Conservation (phyloP, 306 rosid species). For the Alnus glutinosa region DNA sequence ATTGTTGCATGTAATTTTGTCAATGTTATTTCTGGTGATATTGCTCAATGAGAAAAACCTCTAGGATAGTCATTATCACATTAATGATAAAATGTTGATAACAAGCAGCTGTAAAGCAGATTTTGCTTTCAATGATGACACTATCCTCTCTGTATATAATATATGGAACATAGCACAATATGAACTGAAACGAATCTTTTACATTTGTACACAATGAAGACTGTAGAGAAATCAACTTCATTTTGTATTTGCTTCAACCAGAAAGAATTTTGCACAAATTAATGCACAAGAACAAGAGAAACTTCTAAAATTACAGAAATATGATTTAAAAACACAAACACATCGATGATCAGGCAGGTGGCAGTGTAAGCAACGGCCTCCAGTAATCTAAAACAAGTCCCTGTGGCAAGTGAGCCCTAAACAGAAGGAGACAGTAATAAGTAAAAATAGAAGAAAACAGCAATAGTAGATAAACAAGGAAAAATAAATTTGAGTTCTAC, state of each 20-base stretch:
- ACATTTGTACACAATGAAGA: not conserved
- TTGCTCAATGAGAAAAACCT: too few species aligned
- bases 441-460: conserved; percentile 5
- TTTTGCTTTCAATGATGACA: not conserved
- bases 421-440: not conserved
- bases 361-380: conserved; percentile 26
- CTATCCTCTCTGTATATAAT: too few species aligned
- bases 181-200: not conserved
- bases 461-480: not conserved
- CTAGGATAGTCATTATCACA: not conserved
- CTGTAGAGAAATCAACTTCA: not conserved
- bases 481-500: not conserved
- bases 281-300: not conserved
- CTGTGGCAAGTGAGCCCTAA: conserved; percentile 19
- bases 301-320: conserved; percentile 17
- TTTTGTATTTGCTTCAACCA: not conserved
- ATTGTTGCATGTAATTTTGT: too few species aligned
- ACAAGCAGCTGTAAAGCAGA: not conserved
- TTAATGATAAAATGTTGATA: not conserved
- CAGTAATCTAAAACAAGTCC: conserved; percentile 20
- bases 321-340: conserved; percentile 8
- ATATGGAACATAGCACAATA: not conserved
- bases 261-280: not conserved
- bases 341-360: conserved; percentile 1
- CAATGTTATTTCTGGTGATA: too few species aligned